Evolutionary conservation across 306 rosid genomes (phyloP).

Genomic region (Dryas drummondii): DNA sequence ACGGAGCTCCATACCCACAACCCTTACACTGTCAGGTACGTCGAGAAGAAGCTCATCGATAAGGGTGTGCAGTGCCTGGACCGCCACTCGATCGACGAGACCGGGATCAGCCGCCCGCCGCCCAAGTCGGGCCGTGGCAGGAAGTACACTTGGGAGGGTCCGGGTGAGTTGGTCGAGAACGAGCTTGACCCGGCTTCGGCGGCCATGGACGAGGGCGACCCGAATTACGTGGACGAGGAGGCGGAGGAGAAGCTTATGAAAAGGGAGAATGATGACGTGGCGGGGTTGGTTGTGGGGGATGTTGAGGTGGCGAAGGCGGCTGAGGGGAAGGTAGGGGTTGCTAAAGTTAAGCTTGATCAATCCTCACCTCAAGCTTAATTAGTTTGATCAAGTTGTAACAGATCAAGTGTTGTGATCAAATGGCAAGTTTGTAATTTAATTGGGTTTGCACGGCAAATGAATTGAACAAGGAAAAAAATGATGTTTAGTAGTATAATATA

Average conservation of each 20-base stretch:
- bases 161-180: conserved; percentile 36
- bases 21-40: conserved; percentile 54
- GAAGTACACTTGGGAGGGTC: conserved; percentile 92
- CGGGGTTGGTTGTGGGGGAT: conserved; percentile 49
- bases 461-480: no score
- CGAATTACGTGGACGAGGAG: conserved; percentile 74
- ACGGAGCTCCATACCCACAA: conserved; percentile 46
- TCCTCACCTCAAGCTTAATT: conserved; percentile 42
- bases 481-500: no score
- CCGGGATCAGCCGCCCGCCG: conserved; percentile 45
- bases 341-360: conserved; percentile 67
- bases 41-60: conserved; percentile 65
- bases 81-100: conserved; percentile 63
- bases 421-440: background rate
- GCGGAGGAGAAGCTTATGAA: conserved; percentile 32
- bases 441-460: no score
- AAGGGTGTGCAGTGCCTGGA: conserved; percentile 67
- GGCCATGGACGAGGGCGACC: conserved; percentile 73
- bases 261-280: conserved; percentile 28
- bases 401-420: background rate
- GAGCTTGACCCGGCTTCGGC: conserved; percentile 48
- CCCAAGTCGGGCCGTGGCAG: conserved; percentile 77
- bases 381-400: background rate
- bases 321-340: conserved; percentile 41
- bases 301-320: conserved; percentile 59